phyloP scores from a whole-genome alignment of 257 asterid genomes.

The Striga asiatica region DNA sequence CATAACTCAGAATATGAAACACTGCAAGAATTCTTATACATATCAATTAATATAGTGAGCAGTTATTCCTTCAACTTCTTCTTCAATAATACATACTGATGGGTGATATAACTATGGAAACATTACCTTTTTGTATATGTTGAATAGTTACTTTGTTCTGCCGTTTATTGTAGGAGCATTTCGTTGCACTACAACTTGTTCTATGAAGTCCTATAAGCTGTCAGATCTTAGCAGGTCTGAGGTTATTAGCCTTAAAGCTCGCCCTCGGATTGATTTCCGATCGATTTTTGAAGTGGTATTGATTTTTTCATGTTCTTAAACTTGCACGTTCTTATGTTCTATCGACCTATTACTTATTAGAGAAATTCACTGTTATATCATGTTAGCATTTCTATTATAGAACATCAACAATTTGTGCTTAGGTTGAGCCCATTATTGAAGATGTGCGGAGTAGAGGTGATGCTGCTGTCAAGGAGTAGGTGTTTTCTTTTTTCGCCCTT shows the following conservation, averaged over 20 bases:
- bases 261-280: constrained; percentile 82
- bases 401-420: constrained; percentile 9
- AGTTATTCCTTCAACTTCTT: no score
- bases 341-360: constrained; percentile 6
- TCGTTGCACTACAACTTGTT: constrained; percentile 34
- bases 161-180: constrained; percentile 34
- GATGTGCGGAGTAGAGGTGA: constrained; percentile 79
- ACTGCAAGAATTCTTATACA: no score
- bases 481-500: constrained; percentile 15
- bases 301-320: background rate
- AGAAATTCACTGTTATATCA: background rate
- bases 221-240: constrained; percentile 62
- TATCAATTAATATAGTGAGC: no score
- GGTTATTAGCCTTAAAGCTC: constrained; percentile 78
- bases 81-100: no score
- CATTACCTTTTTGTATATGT: background rate
- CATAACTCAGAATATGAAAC: no score
- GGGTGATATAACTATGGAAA: no score
- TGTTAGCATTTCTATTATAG: background rate
- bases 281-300: constrained; percentile 67
- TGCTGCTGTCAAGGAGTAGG: constrained; percentile 90
- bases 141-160: constrained; percentile 2
- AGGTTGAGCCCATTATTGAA: constrained; percentile 97
- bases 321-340: background rate
- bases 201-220: constrained; percentile 81